phyloP scores from a whole-genome alignment of 179 eudicot species.

The Actinidia arguta region DNA sequence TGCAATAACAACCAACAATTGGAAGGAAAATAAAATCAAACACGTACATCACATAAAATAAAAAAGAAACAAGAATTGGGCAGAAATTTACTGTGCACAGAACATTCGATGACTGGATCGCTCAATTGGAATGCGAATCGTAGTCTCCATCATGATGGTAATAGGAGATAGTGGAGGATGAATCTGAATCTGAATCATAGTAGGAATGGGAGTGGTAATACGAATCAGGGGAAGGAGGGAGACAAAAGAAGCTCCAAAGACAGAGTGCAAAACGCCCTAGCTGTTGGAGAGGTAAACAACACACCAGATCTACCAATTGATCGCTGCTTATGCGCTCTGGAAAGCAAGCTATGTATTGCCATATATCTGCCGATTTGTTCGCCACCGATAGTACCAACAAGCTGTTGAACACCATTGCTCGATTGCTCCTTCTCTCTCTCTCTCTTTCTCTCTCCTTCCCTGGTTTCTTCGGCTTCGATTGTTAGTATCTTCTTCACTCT shows the following conservation, averaged over 20 bases:
- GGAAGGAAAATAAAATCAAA: neutral
- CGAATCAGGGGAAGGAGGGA: constrained; percentile 31
- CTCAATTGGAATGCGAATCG: constrained; percentile 31
- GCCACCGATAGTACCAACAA: constrained; percentile 33
- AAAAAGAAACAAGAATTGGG: constrained; percentile 1
- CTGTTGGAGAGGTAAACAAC: constrained; percentile 40
- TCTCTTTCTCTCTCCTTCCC: neutral
- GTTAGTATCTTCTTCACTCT: neutral
- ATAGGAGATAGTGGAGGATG: neutral
- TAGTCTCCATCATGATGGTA: neutral
- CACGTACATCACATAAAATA: neutral
- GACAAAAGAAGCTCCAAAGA: constrained; percentile 45
- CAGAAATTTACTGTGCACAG: constrained; percentile 4
- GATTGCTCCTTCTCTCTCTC: neutral
- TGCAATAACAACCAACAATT: neutral
- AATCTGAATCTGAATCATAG: neutral
- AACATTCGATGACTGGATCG: neutral
- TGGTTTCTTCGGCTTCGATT: neutral
- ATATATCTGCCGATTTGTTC: constrained; percentile 29
- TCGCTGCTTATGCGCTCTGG: constrained; percentile 33
- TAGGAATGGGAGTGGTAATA: neutral
- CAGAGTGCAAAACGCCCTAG: constrained; percentile 34
- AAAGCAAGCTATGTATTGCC: constrained; percentile 39
- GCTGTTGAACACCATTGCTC: constrained; percentile 31
- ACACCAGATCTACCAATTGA: constrained; percentile 32